These are phyloP conservation scores for Wallacemonas sp. DNA, from an alignment of 208 protist genomes.

Conservation along the genomic window DNA sequence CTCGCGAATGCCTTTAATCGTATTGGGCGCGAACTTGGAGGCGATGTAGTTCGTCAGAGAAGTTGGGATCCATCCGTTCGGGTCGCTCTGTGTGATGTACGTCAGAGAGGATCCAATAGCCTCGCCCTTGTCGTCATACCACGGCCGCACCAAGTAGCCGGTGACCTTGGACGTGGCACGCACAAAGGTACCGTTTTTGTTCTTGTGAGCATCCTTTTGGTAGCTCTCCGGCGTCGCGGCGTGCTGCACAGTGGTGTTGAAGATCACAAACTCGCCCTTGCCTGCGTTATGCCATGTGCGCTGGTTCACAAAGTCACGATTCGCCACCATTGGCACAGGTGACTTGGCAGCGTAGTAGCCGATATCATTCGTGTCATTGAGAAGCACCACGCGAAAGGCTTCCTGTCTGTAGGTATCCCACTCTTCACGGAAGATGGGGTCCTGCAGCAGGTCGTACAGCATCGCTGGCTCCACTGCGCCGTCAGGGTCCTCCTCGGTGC, in stretches of 20 bases:
- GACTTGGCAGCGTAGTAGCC: conserved; percentile 90
- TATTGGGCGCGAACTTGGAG: conserved; percentile 81
- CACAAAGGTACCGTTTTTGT: conserved; percentile 54
- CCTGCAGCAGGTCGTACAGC: conserved; percentile 87
- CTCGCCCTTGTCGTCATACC: conserved; percentile 41
- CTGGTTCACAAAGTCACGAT: conserved; percentile 92
- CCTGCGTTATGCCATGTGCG: conserved; percentile 80
- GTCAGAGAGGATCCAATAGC: conserved; percentile 57
- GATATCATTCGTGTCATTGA: conserved; percentile 82
- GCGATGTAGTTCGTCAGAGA: conserved; percentile 77
- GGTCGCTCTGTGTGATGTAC: conserved; percentile 88
- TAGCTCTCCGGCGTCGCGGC: conserved; percentile 44
- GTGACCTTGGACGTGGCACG: conserved; percentile 79
- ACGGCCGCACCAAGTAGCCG: conserved; percentile 84
- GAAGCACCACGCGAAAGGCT: conserved; percentile 65
- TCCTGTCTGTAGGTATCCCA: conserved; percentile 82
- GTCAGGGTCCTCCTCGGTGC: conserved; percentile 26
- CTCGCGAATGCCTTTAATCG: conserved; percentile 43
- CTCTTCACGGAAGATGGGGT: conserved; percentile 68
- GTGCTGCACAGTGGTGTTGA: conserved; percentile 89
- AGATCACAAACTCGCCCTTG: conserved; percentile 80
- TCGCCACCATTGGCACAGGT: conserved; percentile 66
- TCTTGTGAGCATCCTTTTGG: conserved; percentile 40
- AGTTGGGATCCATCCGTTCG: conserved; percentile 79
- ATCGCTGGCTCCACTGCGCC: conserved; percentile 9